Evolutionary conservation across 2,329 filamentous ascomycete species (phyloP).

Genomic region (Colletotrichum sp.): DNA sequence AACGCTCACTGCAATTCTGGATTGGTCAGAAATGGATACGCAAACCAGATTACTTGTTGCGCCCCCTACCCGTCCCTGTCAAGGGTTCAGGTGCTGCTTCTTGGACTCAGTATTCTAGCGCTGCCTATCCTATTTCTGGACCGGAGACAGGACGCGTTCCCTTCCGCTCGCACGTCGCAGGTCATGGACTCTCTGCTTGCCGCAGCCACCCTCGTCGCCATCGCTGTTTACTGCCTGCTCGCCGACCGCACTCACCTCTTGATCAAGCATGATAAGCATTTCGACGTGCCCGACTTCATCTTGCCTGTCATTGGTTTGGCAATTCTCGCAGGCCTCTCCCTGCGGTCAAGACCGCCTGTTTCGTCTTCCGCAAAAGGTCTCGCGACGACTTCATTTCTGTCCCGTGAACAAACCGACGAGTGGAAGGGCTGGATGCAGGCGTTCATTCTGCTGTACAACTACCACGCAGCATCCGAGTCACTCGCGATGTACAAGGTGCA

Average conservation of each 20-base stretch:
- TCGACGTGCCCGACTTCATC: slow-evolving; percentile 32
- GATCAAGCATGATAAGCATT: slow-evolving; percentile 55
- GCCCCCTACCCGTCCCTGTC: slow-evolving; percentile 42
- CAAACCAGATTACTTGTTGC: slow-evolving; percentile 58
- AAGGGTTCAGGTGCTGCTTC: slow-evolving; percentile 27
- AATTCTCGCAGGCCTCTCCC: slow-evolving; percentile 24
- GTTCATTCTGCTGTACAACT: slow-evolving; percentile 59
- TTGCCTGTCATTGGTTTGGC: slow-evolving; percentile 25
- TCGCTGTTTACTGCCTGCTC: slow-evolving; percentile 50
- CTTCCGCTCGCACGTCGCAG: slow-evolving; percentile 28
- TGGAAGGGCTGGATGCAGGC: slow-evolving; percentile 72
- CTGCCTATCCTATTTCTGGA: slow-evolving; percentile 12
- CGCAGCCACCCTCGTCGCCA: slow-evolving; percentile 26
- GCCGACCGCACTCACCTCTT: slow-evolving; percentile 60
- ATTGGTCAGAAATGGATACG: slow-evolving; percentile 38
- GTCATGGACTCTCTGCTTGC: slow-evolving; percentile 29
- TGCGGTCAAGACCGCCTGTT: neutral
- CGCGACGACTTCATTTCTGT: slow-evolving; percentile 34
- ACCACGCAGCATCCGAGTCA: slow-evolving; percentile 52
- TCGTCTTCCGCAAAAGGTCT: neutral
- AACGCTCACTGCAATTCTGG: slow-evolving; percentile 57
- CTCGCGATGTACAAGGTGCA: slow-evolving; percentile 60
- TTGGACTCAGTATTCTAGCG: slow-evolving; percentile 22
- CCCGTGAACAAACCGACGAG: slow-evolving; percentile 64
- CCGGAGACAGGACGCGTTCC: slow-evolving; percentile 13